Evolutionary conservation across 1,139 yeast species (phyloP).

Genomic region (Taphrina wiesneri): DNA sequence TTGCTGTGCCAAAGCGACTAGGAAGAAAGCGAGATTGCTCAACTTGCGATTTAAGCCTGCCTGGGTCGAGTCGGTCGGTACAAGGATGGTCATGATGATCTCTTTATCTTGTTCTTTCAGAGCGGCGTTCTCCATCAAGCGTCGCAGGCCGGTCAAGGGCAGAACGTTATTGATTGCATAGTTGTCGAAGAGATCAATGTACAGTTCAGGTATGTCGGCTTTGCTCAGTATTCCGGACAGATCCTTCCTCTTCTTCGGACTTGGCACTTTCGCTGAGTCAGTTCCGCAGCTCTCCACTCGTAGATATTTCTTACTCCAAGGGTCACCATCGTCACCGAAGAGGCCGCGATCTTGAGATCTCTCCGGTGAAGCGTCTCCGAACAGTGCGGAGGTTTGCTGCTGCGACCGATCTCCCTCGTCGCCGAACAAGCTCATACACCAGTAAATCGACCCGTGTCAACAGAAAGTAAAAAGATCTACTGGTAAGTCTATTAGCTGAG

Average conservation of each 20-base stretch:
- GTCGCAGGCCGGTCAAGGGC: slow-evolving; percentile 5
- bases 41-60: slow-evolving; percentile 40
- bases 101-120: slow-evolving; percentile 14
- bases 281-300: background rate
- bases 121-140: slow-evolving; percentile 3
- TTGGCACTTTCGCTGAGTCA: slow-evolving; percentile 2
- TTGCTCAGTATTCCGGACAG: background rate
- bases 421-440: slow-evolving; percentile 22
- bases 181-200: slow-evolving; percentile 10
- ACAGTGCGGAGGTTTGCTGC: background rate
- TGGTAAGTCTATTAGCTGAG: too few relatives aligned
- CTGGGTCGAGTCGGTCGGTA: slow-evolving; percentile 31
- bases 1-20: slow-evolving; percentile 46
- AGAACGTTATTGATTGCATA: slow-evolving; percentile 10
- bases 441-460: background rate
- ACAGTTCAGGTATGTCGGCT: slow-evolving; percentile 8
- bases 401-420: slow-evolving; percentile 18
- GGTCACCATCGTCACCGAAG: slow-evolving; percentile 28
- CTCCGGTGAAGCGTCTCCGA: background rate
- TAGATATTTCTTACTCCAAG: slow-evolving; percentile 15
- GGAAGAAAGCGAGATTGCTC: slow-evolving; percentile 46
- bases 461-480: too few relatives aligned
- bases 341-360: slow-evolving; percentile 4
- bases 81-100: slow-evolving; percentile 1
- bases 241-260: slow-evolving; percentile 10